phyloP scores from a whole-genome alignment of 2,329 filamentous ascomycete genomes.

The Ophiostoma himal-ulmi region DNA sequence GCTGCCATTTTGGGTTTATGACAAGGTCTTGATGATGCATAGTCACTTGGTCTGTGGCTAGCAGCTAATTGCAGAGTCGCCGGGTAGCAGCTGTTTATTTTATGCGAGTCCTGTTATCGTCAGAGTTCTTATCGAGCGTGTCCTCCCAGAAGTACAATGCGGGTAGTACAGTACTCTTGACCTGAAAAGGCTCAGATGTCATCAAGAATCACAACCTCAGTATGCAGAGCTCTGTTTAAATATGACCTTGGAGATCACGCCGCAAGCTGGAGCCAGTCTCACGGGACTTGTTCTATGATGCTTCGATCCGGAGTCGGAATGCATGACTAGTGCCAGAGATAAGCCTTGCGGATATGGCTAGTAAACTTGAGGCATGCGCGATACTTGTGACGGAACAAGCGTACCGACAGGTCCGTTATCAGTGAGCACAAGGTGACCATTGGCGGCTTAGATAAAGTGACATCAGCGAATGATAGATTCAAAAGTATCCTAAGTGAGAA shows the following conservation, averaged over 20 bases:
- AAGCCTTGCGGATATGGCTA: constrained; percentile 3
- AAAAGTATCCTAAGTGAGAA: neutral
- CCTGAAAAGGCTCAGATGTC: neutral
- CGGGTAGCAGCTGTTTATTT: neutral
- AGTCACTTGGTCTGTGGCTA: too few species aligned
- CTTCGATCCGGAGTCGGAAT: neutral
- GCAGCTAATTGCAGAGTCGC: neutral
- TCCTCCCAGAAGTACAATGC: neutral
- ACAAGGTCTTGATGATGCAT: neutral
- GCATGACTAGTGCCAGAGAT: constrained; percentile 2
- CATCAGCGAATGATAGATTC: neutral
- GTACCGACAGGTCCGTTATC: neutral
- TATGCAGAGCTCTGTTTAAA: neutral
- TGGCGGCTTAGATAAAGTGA: neutral
- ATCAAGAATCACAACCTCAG: neutral
- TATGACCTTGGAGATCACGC: neutral
- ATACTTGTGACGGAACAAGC: neutral
- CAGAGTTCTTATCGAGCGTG: neutral
- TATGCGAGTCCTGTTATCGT: neutral
- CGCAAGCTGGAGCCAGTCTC: neutral
- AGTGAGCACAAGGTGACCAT: neutral
- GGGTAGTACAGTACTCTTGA: neutral
- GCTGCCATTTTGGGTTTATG: neutral
- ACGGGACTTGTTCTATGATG: neutral
- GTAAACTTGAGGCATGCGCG: too few species aligned